phyloP scores from a whole-genome alignment of 2,329 filamentous ascomycete genomes.

The Diaporthe longicolla region DNA sequence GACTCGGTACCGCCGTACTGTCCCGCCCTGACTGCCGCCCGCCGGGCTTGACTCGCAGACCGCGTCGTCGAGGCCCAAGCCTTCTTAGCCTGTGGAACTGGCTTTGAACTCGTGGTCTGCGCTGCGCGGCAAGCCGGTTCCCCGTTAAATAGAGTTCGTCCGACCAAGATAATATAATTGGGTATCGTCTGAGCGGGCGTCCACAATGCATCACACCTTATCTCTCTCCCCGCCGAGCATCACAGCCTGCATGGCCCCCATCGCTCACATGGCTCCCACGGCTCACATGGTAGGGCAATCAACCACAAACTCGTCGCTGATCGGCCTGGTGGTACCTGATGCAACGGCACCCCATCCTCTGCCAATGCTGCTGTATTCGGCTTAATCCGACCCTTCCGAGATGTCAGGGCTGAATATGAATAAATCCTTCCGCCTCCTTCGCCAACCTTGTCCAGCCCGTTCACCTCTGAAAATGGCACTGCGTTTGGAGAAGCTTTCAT shows the following conservation, averaged over 20 bases:
- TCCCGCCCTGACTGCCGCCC: neutral
- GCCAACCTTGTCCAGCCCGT: neutral
- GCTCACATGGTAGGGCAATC: slow-evolving; percentile 19
- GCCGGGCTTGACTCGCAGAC: slow-evolving; percentile 20
- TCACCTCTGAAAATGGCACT: neutral
- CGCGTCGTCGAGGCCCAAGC: slow-evolving; percentile 1
- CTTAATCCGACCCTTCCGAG: neutral
- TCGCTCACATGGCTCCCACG: neutral
- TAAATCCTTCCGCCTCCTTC: slow-evolving; percentile 1
- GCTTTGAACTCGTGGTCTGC: slow-evolving; percentile 29
- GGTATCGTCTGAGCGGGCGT: slow-evolving; percentile 18
- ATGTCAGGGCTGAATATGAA: slow-evolving; percentile 1
- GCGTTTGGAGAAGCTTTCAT: neutral
- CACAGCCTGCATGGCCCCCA: neutral
- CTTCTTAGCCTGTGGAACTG: slow-evolving; percentile 26
- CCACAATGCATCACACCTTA: slow-evolving; percentile 30
- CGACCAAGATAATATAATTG: slow-evolving; percentile 29
- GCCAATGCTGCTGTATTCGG: slow-evolving; percentile 11
- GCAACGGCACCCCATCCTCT: neutral
- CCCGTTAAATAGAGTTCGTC: slow-evolving; percentile 31
- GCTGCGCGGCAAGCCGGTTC: slow-evolving; percentile 4
- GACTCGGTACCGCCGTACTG: too few relatives aligned
- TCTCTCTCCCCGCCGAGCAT: slow-evolving; percentile 20
- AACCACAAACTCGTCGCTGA: slow-evolving; percentile 1
- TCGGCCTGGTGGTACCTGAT: slow-evolving; percentile 10